These are phyloP conservation scores for Cryptococcus sp. DNA, from an alignment of 1,284 basidiomycete genomes.

Conservation along the genomic window DNA sequence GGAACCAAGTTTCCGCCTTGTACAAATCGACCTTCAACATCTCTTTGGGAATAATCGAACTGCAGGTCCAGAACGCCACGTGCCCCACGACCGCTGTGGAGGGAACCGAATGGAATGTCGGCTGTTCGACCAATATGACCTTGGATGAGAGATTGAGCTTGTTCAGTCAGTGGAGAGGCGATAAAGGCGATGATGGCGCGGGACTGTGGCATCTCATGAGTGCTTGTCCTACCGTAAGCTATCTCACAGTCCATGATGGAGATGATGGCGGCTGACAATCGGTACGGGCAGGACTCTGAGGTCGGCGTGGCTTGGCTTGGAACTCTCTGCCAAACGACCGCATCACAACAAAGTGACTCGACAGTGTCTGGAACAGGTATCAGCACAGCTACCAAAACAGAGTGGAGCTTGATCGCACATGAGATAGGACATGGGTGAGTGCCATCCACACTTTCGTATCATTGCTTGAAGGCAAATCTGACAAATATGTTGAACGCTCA, in stretches of 20 bases:
- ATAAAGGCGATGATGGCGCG: constrained; percentile 65
- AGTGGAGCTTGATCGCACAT: constrained; percentile 77
- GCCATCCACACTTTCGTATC: background rate
- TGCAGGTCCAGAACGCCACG: constrained; percentile 42
- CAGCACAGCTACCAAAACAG: constrained; percentile 63
- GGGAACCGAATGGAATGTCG: constrained; percentile 56
- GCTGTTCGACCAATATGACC: constrained; percentile 55
- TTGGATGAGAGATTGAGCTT: constrained; percentile 72
- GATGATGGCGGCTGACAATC: constrained; percentile 20
- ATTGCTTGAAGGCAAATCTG: background rate
- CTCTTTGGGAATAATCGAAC: constrained; percentile 77
- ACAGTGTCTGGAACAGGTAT: constrained; percentile 80
- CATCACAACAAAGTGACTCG: constrained; percentile 58
- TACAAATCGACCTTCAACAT: constrained; percentile 84
- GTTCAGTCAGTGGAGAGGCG: constrained; percentile 81
- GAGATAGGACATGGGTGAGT: constrained; percentile 64
- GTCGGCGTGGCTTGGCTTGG: constrained; percentile 90
- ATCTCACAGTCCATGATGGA: constrained; percentile 21
- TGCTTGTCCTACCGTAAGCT: constrained; percentile 73
- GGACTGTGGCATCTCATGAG: constrained; percentile 92
- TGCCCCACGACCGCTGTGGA: constrained; percentile 57
- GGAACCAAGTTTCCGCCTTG: constrained; percentile 66
- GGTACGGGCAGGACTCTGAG: constrained; percentile 57
- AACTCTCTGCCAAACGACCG: constrained; percentile 66
- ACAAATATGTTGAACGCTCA: constrained; percentile 55